Evolutionary conservation across 1,284 basidiomycete species (phyloP).

Genomic region (Rhodotorula mucilaginosa): DNA sequence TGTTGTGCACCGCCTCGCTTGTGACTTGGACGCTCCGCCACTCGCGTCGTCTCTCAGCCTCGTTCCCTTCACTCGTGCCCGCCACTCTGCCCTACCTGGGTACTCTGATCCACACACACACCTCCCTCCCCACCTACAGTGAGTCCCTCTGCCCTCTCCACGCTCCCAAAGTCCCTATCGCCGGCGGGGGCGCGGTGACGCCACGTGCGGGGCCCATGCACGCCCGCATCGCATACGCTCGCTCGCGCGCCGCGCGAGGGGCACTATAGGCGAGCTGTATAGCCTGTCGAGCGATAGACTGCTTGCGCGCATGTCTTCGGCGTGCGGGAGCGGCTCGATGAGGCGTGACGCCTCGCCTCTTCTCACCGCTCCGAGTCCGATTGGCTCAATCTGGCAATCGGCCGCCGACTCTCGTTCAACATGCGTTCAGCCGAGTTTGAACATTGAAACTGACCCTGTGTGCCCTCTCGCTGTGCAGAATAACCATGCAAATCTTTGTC

Average conservation of each 20-base stretch:
- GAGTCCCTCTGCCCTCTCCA: neutral
- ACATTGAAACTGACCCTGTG: neutral
- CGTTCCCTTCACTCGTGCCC: neutral
- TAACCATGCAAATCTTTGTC: constrained; percentile 58
- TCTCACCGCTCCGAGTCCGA: neutral
- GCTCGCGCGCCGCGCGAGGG: neutral
- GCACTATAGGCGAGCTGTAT: no score
- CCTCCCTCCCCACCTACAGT: neutral
- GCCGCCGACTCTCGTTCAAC: neutral
- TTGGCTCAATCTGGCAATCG: neutral
- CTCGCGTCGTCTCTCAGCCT: neutral
- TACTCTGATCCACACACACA: neutral
- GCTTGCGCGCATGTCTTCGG: no score
- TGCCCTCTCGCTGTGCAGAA: neutral
- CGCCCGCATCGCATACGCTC: neutral
- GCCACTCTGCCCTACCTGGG: neutral
- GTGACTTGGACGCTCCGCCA: neutral
- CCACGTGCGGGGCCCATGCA: constrained; percentile 4
- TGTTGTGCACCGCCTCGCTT: neutral
- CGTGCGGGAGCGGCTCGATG: no score
- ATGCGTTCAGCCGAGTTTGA: neutral
- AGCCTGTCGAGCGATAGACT: no score
- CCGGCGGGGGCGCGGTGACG: neutral
- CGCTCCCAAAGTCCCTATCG: neutral
- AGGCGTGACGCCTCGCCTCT: no score